Base-by-base conservation (phyloP, 1,284 basidiomycete species). In the Somion occarium region DNA sequence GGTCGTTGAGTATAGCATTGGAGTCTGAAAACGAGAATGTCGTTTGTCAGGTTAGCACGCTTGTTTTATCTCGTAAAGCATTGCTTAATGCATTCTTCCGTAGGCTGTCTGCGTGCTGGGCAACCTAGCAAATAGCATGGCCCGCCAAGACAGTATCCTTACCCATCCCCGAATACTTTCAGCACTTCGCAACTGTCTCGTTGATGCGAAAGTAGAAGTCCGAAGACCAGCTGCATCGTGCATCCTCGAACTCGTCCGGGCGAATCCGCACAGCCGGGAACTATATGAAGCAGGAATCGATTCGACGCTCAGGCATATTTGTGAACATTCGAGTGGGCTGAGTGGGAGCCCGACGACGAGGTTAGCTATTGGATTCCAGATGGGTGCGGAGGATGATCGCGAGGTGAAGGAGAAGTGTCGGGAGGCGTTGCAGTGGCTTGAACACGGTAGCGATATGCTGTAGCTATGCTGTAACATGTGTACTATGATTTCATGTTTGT, bases 91-190 rank as follows among this genome's bases (percentile, higher is more conserved):
- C 22, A 23, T 30, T 7, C 1, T 19, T 15, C 19, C 25, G 2
- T 59, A 86, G 77, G 78, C 81, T 0, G 73, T 81, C 0, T 78
- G 72, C 57, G 67, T 79, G 2, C 71, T 88, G 0, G 81, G 79
- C 0, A 88, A 89, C 63, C 69, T 90, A 5, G 72, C 80, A 20
- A 88, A 88, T 60, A 80, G 80, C 23, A 63, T 68, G 1, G 60
- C 69, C 0, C 62, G 69, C 19, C 79, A 80, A 51, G 67, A 69
- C 44, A 63, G 68, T 24, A 77, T 88, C 26, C 68, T 84, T 19
- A 60, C 68, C 0, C 71, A 81, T 54, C 67, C 74, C 0, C 68
- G 69, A 2, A 69, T 89, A 5, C 74, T 88, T 1, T 57, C 63
- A 12, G 70, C 76, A 1, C 68, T 88, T 0, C 77, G 77, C n/a